Base-by-base conservation (phyloP, 768 basidiomycete genomes). In the Infundibulicybe gibba region DNA sequence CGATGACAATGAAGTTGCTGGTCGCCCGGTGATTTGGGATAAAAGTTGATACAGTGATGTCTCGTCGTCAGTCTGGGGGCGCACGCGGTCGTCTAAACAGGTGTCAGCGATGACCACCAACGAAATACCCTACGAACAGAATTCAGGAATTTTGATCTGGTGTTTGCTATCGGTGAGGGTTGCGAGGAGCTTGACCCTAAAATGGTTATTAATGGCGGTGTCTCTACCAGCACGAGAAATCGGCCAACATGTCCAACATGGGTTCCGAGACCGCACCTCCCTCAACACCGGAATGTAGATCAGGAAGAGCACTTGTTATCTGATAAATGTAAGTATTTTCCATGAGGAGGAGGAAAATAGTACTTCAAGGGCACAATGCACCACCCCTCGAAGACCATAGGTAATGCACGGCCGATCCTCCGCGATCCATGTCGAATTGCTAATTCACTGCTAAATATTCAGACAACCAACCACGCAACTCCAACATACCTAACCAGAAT, bases 381-480 rank as follows among this genome's bases (percentile, higher is more conserved):
- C 81, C 3, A 99, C 95, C 0, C 97, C 97, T 40, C 97, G 79
- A 47, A 97, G 70, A 3, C 97, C 97, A 61, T 95, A 97, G 0
- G 94, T 97, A 43, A 98, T 85, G 58, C 94, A 97, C 0, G 97
- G 94, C 5, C 82, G 80, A 52, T 87, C 82, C 55, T 97, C 91
- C 11, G 87, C 87, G 53, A 98, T 92, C 94, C 95, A 99, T 9
- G 91, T 94, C 16, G 94, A 97, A 61, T 99, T 98, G 54, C 90
- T 91, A 44, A 6, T 15, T 19, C 54, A 5, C 54, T 53, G n/a
- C 8, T 21, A 40, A 15, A 43, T 11, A 45, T 35, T 13, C 11
- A 17, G 12, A 25, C 5, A 11, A 38, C 15, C 8, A 16, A 16
- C 15, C 32, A 12, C 9, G 16, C 38, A 32, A 37, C 6, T 4